Percentiles rank a stretch among this genome's conserved stretches.
Evolutionary conservation across 1,284 basidiomycete genomes (phyloP).

Genomic region (Tilletia caries): DNA sequence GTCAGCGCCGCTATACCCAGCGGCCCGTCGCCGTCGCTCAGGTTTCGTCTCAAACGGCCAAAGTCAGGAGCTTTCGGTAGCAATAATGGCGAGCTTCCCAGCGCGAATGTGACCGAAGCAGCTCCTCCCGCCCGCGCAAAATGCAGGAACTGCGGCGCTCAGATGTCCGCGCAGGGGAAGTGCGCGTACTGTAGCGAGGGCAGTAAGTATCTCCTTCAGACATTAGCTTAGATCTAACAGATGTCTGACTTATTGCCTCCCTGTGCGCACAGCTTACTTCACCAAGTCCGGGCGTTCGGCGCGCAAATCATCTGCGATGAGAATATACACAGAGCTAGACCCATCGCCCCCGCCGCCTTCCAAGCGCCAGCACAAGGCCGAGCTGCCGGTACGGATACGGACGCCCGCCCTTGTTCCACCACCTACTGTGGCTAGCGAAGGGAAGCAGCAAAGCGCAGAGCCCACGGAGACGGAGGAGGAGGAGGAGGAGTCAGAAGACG

Average conservation of each 20-base stretch:
- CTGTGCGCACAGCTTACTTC: background rate
- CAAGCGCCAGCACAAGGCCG: slow-evolving; percentile 3
- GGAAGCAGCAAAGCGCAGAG: background rate
- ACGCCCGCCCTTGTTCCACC: background rate
- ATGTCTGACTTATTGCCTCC: background rate
- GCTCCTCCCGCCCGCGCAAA: too few relatives aligned
- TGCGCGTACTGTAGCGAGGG: slow-evolving; percentile 1
- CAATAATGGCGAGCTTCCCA: too few relatives aligned
- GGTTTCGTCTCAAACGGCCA: too few relatives aligned
- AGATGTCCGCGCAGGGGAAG: background rate
- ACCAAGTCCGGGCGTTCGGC: slow-evolving; percentile 3
- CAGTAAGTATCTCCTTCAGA: background rate
- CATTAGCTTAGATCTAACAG: background rate
- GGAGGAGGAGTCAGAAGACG: slow-evolving; percentile 41
- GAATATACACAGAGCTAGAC: background rate
- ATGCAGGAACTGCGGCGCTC: background rate
- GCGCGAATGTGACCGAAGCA: too few relatives aligned
- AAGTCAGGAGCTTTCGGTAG: too few relatives aligned
- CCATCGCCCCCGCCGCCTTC: background rate
- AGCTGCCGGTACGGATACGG: background rate
- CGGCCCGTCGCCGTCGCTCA: too few relatives aligned
- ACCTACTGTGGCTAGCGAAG: background rate
- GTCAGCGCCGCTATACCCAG: too few relatives aligned
- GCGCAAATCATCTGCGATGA: slow-evolving; percentile 1
- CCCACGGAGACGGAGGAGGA: background rate